A percentile compares a stretch with the other conserved stretches of the same genome.
Evolutionary conservation across 106 monocot species (phyloP).

Genomic region (Allium sativum): DNA sequence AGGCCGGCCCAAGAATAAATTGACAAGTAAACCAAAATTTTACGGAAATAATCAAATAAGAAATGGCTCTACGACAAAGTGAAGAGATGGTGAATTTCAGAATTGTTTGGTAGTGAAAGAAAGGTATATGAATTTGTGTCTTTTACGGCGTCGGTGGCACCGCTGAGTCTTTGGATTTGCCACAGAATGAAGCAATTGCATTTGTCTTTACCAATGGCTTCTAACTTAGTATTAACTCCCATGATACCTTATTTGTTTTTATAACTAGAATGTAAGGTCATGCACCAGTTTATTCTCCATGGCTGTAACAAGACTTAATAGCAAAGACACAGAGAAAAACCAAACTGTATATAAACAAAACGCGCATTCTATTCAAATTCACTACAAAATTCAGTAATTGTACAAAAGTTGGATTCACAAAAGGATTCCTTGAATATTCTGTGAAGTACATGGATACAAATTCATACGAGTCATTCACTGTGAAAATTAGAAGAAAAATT

Average conservation of each 20-base stretch:
- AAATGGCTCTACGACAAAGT: background rate
- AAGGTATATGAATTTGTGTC: background rate
- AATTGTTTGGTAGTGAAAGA: background rate
- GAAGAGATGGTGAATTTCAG: background rate
- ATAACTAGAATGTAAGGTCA: background rate
- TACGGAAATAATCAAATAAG: background rate
- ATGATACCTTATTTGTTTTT: background rate
- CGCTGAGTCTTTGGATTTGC: slow-evolving; percentile 23
- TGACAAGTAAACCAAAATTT: background rate
- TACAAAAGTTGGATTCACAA: too few species aligned
- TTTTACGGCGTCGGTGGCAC: slow-evolving; percentile 13
- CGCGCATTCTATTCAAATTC: too few species aligned
- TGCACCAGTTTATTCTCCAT: background rate
- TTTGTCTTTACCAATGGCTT: slow-evolving; percentile 5
- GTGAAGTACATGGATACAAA: background rate
- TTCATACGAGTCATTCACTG: background rate
- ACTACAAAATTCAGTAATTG: too few species aligned
- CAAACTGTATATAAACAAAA: too few species aligned
- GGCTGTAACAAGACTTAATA: too few species aligned
- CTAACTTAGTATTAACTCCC: background rate
- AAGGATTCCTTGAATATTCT: too few species aligned
- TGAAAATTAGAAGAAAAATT: background rate
- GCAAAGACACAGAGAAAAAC: too few species aligned
- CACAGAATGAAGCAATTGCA: slow-evolving; percentile 14
- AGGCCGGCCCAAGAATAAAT: slow-evolving; percentile 12